These are phyloP conservation scores for Fusarium illudens DNA, from an alignment of 2,329 filamentous ascomycete genomes.

Conservation along the genomic window DNA sequence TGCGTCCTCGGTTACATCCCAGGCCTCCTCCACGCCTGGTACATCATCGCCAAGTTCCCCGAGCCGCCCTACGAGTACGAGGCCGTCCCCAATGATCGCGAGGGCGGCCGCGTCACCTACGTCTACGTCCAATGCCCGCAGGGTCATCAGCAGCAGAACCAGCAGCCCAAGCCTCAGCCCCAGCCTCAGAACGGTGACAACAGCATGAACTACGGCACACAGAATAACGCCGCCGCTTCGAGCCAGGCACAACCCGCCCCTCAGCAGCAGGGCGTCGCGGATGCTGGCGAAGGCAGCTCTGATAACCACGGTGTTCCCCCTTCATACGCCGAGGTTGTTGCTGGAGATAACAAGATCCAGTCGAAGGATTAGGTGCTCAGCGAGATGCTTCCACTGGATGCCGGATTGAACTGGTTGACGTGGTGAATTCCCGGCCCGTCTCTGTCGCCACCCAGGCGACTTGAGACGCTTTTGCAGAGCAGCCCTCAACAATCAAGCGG, in stretches of 20 bases:
- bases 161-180: slow-evolving; percentile 42
- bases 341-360: slow-evolving; percentile 92
- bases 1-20: slow-evolving; percentile 82
- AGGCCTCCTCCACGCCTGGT: slow-evolving; percentile 94
- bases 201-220: slow-evolving; percentile 58
- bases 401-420: neutral
- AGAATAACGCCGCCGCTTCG: slow-evolving; percentile 39
- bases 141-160: slow-evolving; percentile 43
- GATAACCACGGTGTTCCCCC: slow-evolving; percentile 69
- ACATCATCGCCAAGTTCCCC: slow-evolving; percentile 92
- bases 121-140: slow-evolving; percentile 72
- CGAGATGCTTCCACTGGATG: neutral
- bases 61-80: slow-evolving; percentile 78
- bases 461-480: slow-evolving; percentile 17
- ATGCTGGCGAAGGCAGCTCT: slow-evolving; percentile 52
- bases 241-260: slow-evolving; percentile 37
- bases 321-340: slow-evolving; percentile 88
- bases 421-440: neutral
- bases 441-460: neutral
- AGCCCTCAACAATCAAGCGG: slow-evolving; percentile 25
- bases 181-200: slow-evolving; percentile 44
- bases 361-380: slow-evolving; percentile 41
- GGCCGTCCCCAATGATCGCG: slow-evolving; percentile 64
- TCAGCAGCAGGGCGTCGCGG: slow-evolving; percentile 46
- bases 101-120: slow-evolving; percentile 73